Base-by-base conservation (phyloP, 2,329 filamentous ascomycete species). In the Sclerotiophoma versabilis region DNA sequence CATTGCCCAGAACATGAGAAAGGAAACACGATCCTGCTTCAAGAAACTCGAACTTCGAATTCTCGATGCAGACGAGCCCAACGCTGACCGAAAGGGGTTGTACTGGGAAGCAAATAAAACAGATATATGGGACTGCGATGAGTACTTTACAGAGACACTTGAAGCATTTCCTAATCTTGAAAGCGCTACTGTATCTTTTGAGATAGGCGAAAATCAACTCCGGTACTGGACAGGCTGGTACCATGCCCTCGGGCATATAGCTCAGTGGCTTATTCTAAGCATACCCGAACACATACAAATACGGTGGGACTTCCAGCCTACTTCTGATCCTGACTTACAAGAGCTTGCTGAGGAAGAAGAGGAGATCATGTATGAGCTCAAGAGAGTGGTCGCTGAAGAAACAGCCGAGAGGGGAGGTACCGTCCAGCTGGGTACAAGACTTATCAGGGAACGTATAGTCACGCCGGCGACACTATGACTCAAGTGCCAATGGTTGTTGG, bases 111-210 rank as follows among this genome's bases (percentile, higher is more conserved):
- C 44, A 19, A 38, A 23, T 12, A 5, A 22, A 17, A 34, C 33
- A 36, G 44, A 42, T 30, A 9, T 39, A 37, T 49, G 37, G 32
- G 19, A 54, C 36, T 12, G n/a, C 14, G 32, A 49, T 5, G 17
- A 19, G 25, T 49, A 32, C 38, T 54, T 44, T 22, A 54, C 38
- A 30, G 37, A 54, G 38, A 49, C 32, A 22, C 27, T 54, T 14
- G 34, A 43, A 38, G 38, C 51, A 17, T 54, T 54, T 33, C 37
- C 44, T 17, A 49, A 49, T 12, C 30, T 54, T 7, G 27, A 49
- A 45, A 45, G 27, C 32, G 39, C 22, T 23, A 54, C 51, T 34
- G 30, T 49, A 36, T 54, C 47, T 49, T 47, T 45, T 14, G 51
- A 54, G 25, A 43, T 54, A 20, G 25, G 27, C 3, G 44, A 49